Base-by-base conservation (phyloP, 2,329 filamentous ascomycete genomes). In the Trichoderma sp. region DNA sequence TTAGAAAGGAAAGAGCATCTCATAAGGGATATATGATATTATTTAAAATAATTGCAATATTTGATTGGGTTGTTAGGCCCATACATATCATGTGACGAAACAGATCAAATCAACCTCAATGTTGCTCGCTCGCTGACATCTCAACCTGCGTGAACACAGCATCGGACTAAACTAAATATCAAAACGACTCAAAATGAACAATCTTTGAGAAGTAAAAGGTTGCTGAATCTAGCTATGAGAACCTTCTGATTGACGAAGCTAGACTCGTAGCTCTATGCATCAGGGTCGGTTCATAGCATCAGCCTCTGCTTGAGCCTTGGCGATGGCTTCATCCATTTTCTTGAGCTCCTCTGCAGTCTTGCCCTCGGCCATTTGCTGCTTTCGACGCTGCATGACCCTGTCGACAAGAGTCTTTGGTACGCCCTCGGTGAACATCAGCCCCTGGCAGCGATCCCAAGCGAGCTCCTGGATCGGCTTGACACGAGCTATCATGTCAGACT, bases 361-460 rank as follows among this genome's bases (percentile, higher is more conserved):
- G 18, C 18, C 33, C 24, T 18, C 27, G 3, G 35, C 62, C 31
- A 60, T 45, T 11, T 41, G 24, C 62, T 60, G 45, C 50, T 45
- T 60, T n/a, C 60, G 68, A 82, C 78, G 60, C 81, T 24, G 80
- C 74, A 83, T 77, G 27, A 80, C 78, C 31, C 78, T 82, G 29
- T 86, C 84, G 71, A 90, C 86, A 18, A 84, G 81, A 4, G 82
- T 80, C 62, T 84, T 81, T 21, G 88, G 88, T 11, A 85, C 85
- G 3, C 85, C 86, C 4, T 84, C 82, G 0, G 85, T 88, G 75
- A 87, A 87, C 78, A 89, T 84, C 85, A 86, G 88, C 53, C 85
- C 82, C 35, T 83, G 81, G 79, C 86, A 85, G 53, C 88, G 79
- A 73, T 89, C 87, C 65, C 86, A 86, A 11, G 84, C 83, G 21